Conservation (phyloP, 2,329 filamentous ascomycete species). For the Beauveria varroae region DNA sequence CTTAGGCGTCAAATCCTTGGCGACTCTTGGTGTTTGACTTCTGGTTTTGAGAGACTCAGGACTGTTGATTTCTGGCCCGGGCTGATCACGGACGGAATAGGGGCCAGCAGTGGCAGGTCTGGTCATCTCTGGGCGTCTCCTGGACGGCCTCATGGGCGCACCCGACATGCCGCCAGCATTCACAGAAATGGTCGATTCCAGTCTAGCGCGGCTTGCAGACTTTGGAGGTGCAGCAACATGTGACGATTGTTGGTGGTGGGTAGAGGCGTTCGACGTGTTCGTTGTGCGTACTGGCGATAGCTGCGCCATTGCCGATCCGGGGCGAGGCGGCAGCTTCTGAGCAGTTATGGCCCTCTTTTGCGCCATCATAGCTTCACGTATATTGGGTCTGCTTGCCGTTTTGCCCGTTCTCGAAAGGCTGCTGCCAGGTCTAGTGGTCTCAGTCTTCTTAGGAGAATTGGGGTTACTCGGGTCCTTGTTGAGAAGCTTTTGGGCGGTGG, state of each 20-base stretch:
- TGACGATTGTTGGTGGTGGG: constrained; percentile 15
- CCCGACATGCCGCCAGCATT: constrained; percentile 53
- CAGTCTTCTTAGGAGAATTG: constrained; percentile 52
- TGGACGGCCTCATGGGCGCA: constrained; percentile 54
- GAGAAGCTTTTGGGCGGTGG: constrained; percentile 69
- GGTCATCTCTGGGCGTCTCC: constrained; percentile 50
- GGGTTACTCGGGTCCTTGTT: constrained; percentile 81
- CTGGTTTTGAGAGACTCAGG: constrained; percentile 41
- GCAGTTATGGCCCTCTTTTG: constrained; percentile 60
- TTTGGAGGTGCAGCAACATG: constrained; percentile 20
- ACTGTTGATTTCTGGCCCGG: constrained; percentile 30
- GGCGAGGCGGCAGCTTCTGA: constrained; percentile 47
- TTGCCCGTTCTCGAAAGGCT: constrained; percentile 58
- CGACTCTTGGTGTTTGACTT: constrained; percentile 39
- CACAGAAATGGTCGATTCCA: constrained; percentile 36
- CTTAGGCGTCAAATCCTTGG: constrained; percentile 45
- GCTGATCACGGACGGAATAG: constrained; percentile 53
- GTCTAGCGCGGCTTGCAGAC: constrained; percentile 32
- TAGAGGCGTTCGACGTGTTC: constrained; percentile 26
- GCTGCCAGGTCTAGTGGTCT: constrained; percentile 46
- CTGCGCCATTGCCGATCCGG: constrained; percentile 57
- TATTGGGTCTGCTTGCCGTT: constrained; percentile 51
- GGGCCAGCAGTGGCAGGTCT: constrained; percentile 59
- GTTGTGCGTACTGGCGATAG: constrained; percentile 44
- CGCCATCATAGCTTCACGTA: constrained; percentile 78